phyloP scores from a whole-genome alignment of 208 protist species.

The Leishmania martiniquensis region DNA sequence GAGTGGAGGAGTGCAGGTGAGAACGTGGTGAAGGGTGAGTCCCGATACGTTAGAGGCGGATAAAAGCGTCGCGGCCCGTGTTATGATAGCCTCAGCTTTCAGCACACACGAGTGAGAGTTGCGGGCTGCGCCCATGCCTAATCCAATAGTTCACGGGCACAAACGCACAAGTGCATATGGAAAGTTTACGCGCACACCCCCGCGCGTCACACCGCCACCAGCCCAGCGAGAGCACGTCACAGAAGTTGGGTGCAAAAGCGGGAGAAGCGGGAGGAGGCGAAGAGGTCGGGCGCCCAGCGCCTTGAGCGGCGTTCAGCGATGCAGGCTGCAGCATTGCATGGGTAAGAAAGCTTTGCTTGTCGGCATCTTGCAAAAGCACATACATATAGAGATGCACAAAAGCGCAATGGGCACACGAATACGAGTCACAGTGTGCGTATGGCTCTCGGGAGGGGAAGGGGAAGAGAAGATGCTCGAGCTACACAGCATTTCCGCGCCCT shows the following conservation, averaged over 20 bases:
- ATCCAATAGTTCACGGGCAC: background rate
- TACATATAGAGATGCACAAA: background rate
- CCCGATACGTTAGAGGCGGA: background rate
- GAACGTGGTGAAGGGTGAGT: background rate
- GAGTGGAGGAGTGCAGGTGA: background rate
- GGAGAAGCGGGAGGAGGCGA: background rate
- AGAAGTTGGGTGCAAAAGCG: background rate
- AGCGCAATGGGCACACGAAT: background rate
- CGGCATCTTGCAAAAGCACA: background rate
- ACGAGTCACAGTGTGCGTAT: background rate
- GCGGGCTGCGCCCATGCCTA: background rate
- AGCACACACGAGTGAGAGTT: background rate
- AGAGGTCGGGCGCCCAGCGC: background rate
- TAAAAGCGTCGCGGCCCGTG: background rate
- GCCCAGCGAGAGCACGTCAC: background rate
- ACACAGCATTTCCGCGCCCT: background rate
- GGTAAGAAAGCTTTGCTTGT: background rate
- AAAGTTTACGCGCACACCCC: background rate
- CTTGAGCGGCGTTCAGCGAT: background rate
- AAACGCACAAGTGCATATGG: background rate
- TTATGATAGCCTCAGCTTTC: background rate
- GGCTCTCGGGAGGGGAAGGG: background rate
- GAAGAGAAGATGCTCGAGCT: background rate
- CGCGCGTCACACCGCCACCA: background rate
- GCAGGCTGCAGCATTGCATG: background rate